Evolutionary conservation across 129 eudicot genomes (phyloP).

Genomic region (Oenanthe sinensis): DNA sequence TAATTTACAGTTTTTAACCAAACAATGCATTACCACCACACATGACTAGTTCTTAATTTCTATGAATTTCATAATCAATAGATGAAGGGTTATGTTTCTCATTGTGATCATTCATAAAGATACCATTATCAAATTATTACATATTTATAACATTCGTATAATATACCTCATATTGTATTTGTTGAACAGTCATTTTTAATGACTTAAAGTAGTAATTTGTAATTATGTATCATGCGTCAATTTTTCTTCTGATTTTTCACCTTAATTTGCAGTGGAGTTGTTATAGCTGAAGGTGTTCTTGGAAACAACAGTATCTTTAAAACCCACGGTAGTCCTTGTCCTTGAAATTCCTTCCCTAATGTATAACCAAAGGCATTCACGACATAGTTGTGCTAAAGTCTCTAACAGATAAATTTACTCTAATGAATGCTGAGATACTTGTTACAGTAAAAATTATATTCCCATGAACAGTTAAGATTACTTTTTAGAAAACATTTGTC

Average conservation of each 20-base stretch:
- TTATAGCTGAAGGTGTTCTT: slow-evolving; percentile 87
- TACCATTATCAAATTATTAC: background rate
- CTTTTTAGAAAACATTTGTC: too few species aligned
- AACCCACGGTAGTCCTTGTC: slow-evolving; percentile 40
- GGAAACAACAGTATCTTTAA: slow-evolving; percentile 47
- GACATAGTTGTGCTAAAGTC: background rate
- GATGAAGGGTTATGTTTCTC: background rate
- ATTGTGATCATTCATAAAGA: background rate
- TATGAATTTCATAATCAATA: background rate
- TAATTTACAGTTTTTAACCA: too few species aligned
- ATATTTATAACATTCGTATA: background rate
- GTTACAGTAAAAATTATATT: too few species aligned
- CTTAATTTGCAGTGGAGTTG: slow-evolving; percentile 66
- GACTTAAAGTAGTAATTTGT: background rate
- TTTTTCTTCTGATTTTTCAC: background rate
- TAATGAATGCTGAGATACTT: too few species aligned
- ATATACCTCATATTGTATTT: background rate
- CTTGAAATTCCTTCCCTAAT: background rate
- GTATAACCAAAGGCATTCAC: background rate
- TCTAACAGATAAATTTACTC: background rate
- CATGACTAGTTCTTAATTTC: background rate
- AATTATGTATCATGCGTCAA: background rate
- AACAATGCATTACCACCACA: background rate
- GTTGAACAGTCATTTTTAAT: background rate
- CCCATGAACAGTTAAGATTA: too few species aligned